Evolutionary conservation across 1,139 yeast species (phyloP).

Genomic region (Suhomyces chickasaworum): DNA sequence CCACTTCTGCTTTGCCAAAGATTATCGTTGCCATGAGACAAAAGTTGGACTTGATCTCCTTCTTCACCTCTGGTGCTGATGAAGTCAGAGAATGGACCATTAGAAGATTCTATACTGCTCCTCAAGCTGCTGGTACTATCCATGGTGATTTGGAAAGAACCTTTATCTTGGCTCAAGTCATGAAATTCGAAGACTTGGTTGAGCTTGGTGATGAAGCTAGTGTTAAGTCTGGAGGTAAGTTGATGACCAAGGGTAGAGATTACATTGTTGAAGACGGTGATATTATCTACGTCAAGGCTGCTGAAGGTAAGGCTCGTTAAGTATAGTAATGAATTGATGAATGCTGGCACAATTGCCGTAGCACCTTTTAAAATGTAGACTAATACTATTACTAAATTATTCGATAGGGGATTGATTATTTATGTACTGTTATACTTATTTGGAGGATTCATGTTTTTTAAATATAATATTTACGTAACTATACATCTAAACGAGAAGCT

Average conservation of each 20-base stretch:
- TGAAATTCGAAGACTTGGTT: slow-evolving; percentile 55
- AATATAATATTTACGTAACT: no score
- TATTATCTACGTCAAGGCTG: slow-evolving; percentile 90
- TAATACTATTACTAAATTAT: no score
- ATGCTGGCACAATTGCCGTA: not conserved
- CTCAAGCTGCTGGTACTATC: slow-evolving; percentile 87
- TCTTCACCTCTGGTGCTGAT: slow-evolving; percentile 83
- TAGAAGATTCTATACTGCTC: slow-evolving; percentile 82
- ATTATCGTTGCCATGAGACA: slow-evolving; percentile 82
- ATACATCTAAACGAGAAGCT: not conserved
- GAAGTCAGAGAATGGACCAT: slow-evolving; percentile 91
- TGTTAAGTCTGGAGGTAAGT: slow-evolving; percentile 92
- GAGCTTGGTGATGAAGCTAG: slow-evolving; percentile 84
- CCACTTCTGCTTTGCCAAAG: slow-evolving; percentile 85
- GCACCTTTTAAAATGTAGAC: no score
- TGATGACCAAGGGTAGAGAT: slow-evolving; percentile 93
- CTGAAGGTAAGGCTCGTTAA: slow-evolving; percentile 83
- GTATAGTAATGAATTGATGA: slow-evolving; percentile 10
- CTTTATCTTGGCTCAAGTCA: slow-evolving; percentile 52
- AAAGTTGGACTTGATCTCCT: slow-evolving; percentile 78
- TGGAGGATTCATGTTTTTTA: no score
- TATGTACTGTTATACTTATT: no score
- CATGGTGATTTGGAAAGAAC: slow-evolving; percentile 62
- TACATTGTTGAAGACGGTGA: slow-evolving; percentile 89
- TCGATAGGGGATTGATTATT: no score